Base-by-base conservation (phyloP, 805 yeast species). In the Saccharomycopsis synnaedendra region DNA sequence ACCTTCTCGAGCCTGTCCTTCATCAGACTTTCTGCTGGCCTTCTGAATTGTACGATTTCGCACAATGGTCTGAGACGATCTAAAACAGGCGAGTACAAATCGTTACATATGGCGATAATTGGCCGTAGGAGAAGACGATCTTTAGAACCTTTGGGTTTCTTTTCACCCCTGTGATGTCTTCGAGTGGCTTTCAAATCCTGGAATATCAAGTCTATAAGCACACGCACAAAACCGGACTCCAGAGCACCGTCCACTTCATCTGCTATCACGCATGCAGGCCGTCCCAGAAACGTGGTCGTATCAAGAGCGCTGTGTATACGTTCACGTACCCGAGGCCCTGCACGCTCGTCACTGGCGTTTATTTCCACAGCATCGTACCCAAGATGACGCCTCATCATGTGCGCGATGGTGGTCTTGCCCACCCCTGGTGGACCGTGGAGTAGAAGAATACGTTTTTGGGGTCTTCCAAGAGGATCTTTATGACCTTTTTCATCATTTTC, bases 361-460 rank as follows among this genome's bases (percentile, higher is more conserved):
- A 90, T 73, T 57, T 90, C 98, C 55, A 83, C 72, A 0, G 84
- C 74, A 42, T 79, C 77, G 60, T 84, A 90, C 0, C 95, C 95
- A 38, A 85, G 74, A 54, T 85, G 95, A 42, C 70, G 72, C 3
- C 96, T 93, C 36, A 88, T 72, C 1, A 87, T 76, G 58, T 89
- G 96, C 0, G 90, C 86, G 1, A 88, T 80, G 0, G 93, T 76
- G 0, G 97, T 89, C 60, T 90, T 90, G 6, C 98, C 98, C 11
- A 83, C 71, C 1, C 98, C 98, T 0, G 96, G 88, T 0, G 96
- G 93, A 0, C 98, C 98, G 60, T 82, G 87, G 7, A 93, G 73
- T 39, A 93, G 65, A 27, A 93, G 60, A 0, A 93, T 70, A 54
- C 77, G 82, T 45, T 72, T 72, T 10, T 62, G 65, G 0, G 89